A percentile compares a stretch with the other conserved stretches of the same genome.
Conservation (phyloP, 495 filamentous ascomycete genomes). For the Neurospora sp. region DNA sequence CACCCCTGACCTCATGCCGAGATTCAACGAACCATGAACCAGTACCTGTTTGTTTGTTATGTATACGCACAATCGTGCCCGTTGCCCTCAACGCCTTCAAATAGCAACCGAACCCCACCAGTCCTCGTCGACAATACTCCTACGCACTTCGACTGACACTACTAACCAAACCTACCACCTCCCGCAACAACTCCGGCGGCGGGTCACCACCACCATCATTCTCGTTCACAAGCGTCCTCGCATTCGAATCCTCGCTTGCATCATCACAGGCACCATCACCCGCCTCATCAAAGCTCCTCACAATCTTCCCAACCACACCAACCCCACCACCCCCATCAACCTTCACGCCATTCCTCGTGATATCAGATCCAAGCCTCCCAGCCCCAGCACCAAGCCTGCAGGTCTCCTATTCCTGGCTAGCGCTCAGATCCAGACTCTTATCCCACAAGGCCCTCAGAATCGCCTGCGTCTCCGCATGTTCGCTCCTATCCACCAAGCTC, state of each 20-base stretch:
- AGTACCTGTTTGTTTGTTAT: background rate
- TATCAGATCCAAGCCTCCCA: background rate
- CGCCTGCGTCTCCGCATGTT: constrained; percentile 35
- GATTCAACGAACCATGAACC: background rate
- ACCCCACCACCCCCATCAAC: background rate
- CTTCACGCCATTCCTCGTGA: background rate
- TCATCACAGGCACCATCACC: background rate
- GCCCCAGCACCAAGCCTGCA: background rate
- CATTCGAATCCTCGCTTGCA: background rate
- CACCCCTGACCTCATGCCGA: background rate
- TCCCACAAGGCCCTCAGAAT: constrained; percentile 45
- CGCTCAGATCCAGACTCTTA: constrained; percentile 40
- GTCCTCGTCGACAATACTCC: background rate
- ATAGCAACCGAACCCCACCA: background rate
- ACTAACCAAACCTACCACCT: background rate
- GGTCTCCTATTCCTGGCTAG: constrained; percentile 37
- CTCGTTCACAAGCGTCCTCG: background rate
- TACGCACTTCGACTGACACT: background rate
- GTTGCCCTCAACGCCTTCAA: background rate
- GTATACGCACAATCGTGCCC: background rate
- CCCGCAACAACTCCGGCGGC: background rate
- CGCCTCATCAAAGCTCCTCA: background rate
- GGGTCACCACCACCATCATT: background rate
- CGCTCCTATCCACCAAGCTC: constrained; percentile 30
- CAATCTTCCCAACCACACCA: background rate